Base-by-base conservation (phyloP, 2,329 filamentous ascomycete genomes). In the Mycosphaerella arachidis region DNA sequence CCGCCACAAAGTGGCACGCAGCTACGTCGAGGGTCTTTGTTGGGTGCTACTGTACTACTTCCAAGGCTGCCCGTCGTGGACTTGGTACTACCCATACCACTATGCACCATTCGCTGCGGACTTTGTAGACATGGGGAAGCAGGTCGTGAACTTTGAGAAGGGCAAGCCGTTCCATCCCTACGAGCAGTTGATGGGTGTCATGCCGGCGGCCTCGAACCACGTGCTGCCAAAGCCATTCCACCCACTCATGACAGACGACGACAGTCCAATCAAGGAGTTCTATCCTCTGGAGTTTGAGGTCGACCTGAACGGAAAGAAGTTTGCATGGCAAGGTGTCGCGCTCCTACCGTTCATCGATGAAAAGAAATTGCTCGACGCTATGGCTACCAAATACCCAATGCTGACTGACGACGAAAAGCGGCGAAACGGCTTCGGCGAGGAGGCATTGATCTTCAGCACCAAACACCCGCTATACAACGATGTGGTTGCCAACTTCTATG, bases 41-140 rank as follows among this genome's bases (percentile, higher is more conserved):
- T 99, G 95, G 94, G 94, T 99, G 43, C 79, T 99, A 54, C 81
- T 92, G 37, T 99, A 99, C 76, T 99, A 99, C 74, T 96, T 97
- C 75, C 94, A 99, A 75, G 94, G 94, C 29, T 99, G 94, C 70
- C 92, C 94, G 24, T 97, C 92, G 0, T 99, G 95, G 94, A 95
- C 93, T 55, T 99, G 94, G 94, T 99, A 94, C 74, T 99, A 97
- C 72, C 94, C 94, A 0, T 96, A 97, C 71, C 94, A 99, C 73
- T 99, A 99, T 73, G 95, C 94, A 1, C 94, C 95, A 3, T 99
- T 99, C 73, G 94, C 94, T 2, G 90, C 92, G 55, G 94, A 99
- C 74, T 99, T 99, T 74, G 87, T 89, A 60, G 87, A 92, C 58
- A 81, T 99, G 50, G 84, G 82, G 55, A 86, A 91, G 67, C 86